Conservation (phyloP, 176 grass and related monocot genomes). For the Avena sativa region DNA sequence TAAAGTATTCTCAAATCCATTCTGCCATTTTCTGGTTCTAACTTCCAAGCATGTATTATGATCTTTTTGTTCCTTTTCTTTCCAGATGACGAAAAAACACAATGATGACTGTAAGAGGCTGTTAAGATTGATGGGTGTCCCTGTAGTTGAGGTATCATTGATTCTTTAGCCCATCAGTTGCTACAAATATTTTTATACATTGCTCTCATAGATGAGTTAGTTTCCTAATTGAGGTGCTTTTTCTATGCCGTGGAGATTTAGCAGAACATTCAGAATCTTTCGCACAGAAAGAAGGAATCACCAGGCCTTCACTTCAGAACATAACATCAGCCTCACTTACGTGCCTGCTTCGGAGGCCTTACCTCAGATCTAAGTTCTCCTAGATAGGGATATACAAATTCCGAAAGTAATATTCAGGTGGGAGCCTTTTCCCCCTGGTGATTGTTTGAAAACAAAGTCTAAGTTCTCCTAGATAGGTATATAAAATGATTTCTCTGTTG, state of each 20-base stretch:
- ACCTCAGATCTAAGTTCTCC: slow-evolving; percentile 19
- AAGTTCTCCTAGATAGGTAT: neutral
- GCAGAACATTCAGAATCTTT: slow-evolving; percentile 17
- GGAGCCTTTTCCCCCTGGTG: too few species aligned
- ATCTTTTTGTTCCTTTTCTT: slow-evolving; percentile 25
- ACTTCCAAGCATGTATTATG: neutral
- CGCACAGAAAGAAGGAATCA: slow-evolving; percentile 25
- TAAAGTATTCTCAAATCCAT: slow-evolving; percentile 26
- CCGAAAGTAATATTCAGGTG: too few species aligned
- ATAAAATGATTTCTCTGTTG: slow-evolving; percentile 11
- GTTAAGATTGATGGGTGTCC: slow-evolving; percentile 88
- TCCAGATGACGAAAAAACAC: slow-evolving; percentile 72
- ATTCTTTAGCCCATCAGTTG: slow-evolving; percentile 7
- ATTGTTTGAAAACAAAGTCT: neutral
- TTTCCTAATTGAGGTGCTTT: slow-evolving; percentile 20
- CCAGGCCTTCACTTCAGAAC: neutral
- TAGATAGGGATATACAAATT: neutral
- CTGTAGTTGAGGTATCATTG: slow-evolving; percentile 74
- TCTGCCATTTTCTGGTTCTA: neutral
- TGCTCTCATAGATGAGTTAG: neutral
- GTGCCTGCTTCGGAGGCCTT: slow-evolving; percentile 7
- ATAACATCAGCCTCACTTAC: neutral
- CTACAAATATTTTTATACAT: slow-evolving; percentile 9
- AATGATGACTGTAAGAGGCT: slow-evolving; percentile 88
- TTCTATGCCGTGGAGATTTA: slow-evolving; percentile 1